These are phyloP conservation scores for Wilcoxina mikolae DNA, from an alignment of 495 filamentous ascomycete species.

Conservation along the genomic window DNA sequence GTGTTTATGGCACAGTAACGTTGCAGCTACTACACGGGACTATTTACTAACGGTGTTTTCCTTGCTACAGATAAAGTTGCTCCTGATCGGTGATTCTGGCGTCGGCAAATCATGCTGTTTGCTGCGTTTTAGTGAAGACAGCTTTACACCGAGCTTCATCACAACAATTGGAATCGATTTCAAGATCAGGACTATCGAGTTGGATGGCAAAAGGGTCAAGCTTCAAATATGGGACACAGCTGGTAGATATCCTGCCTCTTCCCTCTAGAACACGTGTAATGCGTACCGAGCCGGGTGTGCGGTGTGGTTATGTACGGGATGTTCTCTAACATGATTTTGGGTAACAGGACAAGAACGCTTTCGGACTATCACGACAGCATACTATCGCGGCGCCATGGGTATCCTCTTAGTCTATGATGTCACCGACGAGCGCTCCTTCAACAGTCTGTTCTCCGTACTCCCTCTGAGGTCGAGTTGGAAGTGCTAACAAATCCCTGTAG, in stretches of 20 bases:
- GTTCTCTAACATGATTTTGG: constrained; percentile 7
- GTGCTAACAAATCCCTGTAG: constrained; percentile 33
- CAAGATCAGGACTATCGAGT: constrained; percentile 96
- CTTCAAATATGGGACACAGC: constrained; percentile 99
- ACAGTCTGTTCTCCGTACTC: constrained; percentile 50
- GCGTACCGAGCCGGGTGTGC: neutral
- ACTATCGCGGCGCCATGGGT: constrained; percentile 96
- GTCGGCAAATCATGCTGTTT: constrained; percentile 98
- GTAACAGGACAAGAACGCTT: constrained; percentile 78
- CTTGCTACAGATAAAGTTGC: constrained; percentile 72
- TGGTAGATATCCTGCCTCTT: constrained; percentile 30
- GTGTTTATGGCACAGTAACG: neutral
- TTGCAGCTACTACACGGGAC: neutral
- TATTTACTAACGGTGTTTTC: neutral
- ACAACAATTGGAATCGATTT: constrained; percentile 99
- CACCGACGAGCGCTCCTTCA: constrained; percentile 91
- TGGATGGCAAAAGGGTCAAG: constrained; percentile 96
- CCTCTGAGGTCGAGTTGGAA: neutral
- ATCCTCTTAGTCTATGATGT: constrained; percentile 98
- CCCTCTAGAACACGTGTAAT: neutral
- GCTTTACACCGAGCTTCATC: constrained; percentile 97
- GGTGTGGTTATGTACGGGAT: neutral
- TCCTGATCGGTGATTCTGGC: constrained; percentile 95
- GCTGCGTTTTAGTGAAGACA: constrained; percentile 95
- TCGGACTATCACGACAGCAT: constrained; percentile 95